These are phyloP conservation scores for Populus trichocarpa DNA, from an alignment of 441 rosid genomes.

Conservation along the genomic window DNA sequence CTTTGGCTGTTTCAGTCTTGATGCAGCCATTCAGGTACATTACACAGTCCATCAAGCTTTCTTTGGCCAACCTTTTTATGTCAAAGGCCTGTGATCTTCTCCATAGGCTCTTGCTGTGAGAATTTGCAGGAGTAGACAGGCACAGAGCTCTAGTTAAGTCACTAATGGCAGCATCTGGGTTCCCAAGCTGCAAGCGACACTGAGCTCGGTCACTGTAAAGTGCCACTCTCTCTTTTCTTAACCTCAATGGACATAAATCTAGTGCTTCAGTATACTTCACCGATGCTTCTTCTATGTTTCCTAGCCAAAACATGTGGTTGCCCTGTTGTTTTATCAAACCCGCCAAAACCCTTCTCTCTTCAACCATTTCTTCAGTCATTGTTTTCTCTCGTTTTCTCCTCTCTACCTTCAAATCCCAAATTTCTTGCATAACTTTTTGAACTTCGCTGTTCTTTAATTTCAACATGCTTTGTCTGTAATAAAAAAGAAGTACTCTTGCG, in stretches of 20 bases:
- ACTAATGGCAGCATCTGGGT: too few relatives aligned
- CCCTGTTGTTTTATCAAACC: slow-evolving; percentile 52
- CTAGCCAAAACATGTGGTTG: slow-evolving; percentile 46
- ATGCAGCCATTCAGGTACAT: too few relatives aligned
- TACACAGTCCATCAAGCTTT: too few relatives aligned
- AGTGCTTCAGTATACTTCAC: slow-evolving; percentile 48
- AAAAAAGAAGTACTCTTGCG: slow-evolving; percentile 39
- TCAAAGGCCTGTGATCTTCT: too few relatives aligned
- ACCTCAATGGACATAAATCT: slow-evolving; percentile 1
- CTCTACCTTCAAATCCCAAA: slow-evolving; percentile 61
- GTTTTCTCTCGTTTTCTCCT: slow-evolving; percentile 52
- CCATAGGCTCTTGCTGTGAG: too few relatives aligned
- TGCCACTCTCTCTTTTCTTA: too few relatives aligned
- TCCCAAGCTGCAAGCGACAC: too few relatives aligned
- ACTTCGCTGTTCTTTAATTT: slow-evolving; percentile 37
- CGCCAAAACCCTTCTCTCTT: slow-evolving; percentile 37
- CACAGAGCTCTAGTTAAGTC: too few relatives aligned
- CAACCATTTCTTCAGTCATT: slow-evolving; percentile 38
- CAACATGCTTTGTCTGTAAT: slow-evolving; percentile 49
- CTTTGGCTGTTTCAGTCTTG: too few relatives aligned
- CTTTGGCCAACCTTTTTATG: too few relatives aligned
- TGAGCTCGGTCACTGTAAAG: too few relatives aligned
- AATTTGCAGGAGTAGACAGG: too few relatives aligned
- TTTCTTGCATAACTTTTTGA: slow-evolving; percentile 42
- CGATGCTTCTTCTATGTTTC: slow-evolving; percentile 45